Evolutionary conservation across 208 protist genomes (phyloP).

Genomic region (Trichomonas vaginalis): DNA sequence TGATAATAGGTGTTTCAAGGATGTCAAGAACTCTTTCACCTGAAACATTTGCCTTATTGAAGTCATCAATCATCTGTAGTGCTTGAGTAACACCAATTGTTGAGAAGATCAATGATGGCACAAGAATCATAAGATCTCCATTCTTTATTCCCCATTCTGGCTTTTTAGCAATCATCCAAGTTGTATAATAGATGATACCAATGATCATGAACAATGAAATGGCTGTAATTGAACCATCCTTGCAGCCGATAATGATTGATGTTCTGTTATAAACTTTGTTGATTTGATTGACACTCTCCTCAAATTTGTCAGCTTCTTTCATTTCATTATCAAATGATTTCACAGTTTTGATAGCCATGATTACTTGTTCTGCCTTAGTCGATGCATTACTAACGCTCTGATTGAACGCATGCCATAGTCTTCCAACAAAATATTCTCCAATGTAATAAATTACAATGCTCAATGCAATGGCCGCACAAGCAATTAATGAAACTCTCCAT

Average conservation of each 20-base stretch:
- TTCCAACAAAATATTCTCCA: too few relatives aligned
- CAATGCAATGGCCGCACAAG: not conserved
- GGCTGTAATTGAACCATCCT: not conserved
- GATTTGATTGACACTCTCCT: not conserved
- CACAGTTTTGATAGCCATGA: too few relatives aligned
- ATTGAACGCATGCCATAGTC: too few relatives aligned
- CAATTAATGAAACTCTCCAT: not conserved
- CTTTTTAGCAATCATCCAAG: not conserved
- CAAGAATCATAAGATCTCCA: too few relatives aligned
- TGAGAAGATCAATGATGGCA: not conserved
- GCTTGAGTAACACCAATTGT: not conserved
- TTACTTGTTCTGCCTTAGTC: too few relatives aligned
- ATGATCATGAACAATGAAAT: not conserved
- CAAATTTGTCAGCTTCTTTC: not conserved
- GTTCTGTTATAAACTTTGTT: not conserved
- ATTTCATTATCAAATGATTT: slow-evolving; percentile 5
- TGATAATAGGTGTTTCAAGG: not conserved
- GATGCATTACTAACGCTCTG: too few relatives aligned
- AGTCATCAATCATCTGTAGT: not conserved
- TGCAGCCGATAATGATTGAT: not conserved
- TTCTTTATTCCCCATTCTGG: not conserved
- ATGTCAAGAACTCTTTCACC: not conserved
- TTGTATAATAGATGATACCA: not conserved
- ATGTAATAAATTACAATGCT: not conserved
- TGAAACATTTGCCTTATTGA: not conserved